A percentile compares a stretch with the other conserved stretches of the same genome.
These are phyloP conservation scores for Penicillium crystallinum DNA, from an alignment of 495 filamentous ascomycete species.

Conservation along the genomic window DNA sequence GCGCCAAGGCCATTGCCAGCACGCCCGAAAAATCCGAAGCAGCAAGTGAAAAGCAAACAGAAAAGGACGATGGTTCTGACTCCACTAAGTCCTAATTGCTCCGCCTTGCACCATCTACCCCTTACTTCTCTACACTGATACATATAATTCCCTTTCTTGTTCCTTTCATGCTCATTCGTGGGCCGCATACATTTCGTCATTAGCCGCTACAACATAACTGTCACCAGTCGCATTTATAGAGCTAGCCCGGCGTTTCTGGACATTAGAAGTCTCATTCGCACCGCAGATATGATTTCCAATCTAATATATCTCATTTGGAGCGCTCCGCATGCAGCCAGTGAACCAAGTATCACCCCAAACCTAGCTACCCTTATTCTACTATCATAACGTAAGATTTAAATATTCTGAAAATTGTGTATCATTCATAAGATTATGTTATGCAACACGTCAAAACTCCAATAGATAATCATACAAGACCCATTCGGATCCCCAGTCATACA, in stretches of 20 bases:
- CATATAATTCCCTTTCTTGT: slow-evolving; percentile 16
- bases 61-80: slow-evolving; percentile 13
- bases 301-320: background rate
- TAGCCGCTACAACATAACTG: slow-evolving; percentile 16
- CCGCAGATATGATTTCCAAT: background rate
- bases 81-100: slow-evolving; percentile 11
- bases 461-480: background rate
- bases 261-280: background rate
- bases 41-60: slow-evolving; percentile 6
- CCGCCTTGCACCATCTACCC: background rate
- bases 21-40: slow-evolving; percentile 11
- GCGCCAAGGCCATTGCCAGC: slow-evolving; percentile 46
- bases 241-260: slow-evolving; percentile 21
- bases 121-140: background rate
- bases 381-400: no score
- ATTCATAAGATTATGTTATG: background rate
- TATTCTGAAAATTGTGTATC: background rate
- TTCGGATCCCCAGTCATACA: background rate
- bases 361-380: no score
- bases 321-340: background rate
- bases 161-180: background rate
- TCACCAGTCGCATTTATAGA: slow-evolving; percentile 20
- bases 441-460: background rate
- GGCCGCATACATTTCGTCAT: slow-evolving; percentile 16
- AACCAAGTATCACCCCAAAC: no score